Evolutionary conservation across 805 yeast species (phyloP), one percentile per base, ranked within the genome.

Genomic region (Suhomyces sp.): DNA sequence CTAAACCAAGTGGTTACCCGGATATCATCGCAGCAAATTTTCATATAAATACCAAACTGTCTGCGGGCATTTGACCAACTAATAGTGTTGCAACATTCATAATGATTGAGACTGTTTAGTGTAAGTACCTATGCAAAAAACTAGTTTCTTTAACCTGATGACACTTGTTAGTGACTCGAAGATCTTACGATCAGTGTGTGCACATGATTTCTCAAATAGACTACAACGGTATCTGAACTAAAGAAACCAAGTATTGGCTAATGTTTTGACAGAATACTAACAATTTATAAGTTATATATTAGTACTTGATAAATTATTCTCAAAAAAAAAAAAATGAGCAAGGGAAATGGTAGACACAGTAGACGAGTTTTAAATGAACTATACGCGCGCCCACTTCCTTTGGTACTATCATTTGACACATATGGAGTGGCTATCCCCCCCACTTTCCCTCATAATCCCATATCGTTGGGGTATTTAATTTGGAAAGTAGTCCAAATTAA

Each of bases 221-320:
- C 96, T 89, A 89, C 96, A 89, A 89, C 96, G 96, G 96, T 89
- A 89, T 89, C 96, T 89, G 96, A 87, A 44, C 47, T 27, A 31
- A 40, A 49, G 41, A 37, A 19, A 37, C 22, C 8, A 19, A 37
- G 22, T 17, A 37, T 13, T 17, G 13, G 5, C 13, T 9, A 9
- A 9, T 37, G 21, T 37, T 46, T 33, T 53, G 50, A 44, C 22
- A 10, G 12, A 15, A 19, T 29, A 44, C 47, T 44, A 44, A 44
- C 47, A 29, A 7, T 40, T n/a, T 13, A 41, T 7, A 41, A n/a
- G 19, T n/a, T n/a, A n/a, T n/a, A n/a, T n/a, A 10, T 20, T 4
- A 13, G 20, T 13, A 25, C n/a, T 6, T 21, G 13, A 15, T 43
- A 8, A 25, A 43, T 5, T 29, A 3, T 13, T 29, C 35, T 25